Evolutionary conservation across 2,329 filamentous ascomycete genomes (phyloP).

Genomic region (Elsinoe necatrix): DNA sequence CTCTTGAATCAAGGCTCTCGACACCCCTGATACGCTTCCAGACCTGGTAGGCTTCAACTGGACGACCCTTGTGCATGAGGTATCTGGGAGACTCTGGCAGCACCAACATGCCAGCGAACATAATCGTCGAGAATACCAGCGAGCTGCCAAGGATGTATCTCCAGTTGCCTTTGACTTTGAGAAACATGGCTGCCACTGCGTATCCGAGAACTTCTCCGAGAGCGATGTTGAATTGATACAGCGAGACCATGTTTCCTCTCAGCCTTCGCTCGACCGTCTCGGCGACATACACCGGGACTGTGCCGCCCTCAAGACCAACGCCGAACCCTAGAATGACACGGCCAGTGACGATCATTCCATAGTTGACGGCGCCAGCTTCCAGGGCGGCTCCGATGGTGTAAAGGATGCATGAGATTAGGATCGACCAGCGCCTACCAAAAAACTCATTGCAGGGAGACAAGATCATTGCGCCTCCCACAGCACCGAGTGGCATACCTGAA

Average conservation of each 20-base stretch:
- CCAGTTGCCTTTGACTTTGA: constrained; percentile 62
- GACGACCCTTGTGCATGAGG: constrained; percentile 58
- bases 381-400: constrained; percentile 64
- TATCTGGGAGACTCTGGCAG: constrained; percentile 62
- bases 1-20: constrained; percentile 47
- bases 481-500: constrained; percentile 62
- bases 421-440: constrained; percentile 60
- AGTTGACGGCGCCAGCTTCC: constrained; percentile 59
- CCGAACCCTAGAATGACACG: constrained; percentile 62
- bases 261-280: constrained; percentile 60
- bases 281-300: constrained; percentile 65
- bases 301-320: constrained; percentile 56
- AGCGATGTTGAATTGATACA: constrained; percentile 70
- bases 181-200: constrained; percentile 63
- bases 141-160: constrained; percentile 58
- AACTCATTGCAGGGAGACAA: constrained; percentile 52
- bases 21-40: constrained; percentile 65
- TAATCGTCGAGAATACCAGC: constrained; percentile 19
- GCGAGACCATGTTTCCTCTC: constrained; percentile 62
- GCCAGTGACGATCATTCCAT: constrained; percentile 61
- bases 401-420: constrained; percentile 59
- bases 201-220: constrained; percentile 67
- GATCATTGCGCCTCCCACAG: constrained; percentile 60
- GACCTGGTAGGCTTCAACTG: constrained; percentile 55
- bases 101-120: constrained; percentile 52